A percentile compares a stretch with the other conserved stretches of the same genome.
These are phyloP conservation scores for Endotrypanum monterogeii DNA, from an alignment of 208 protist species.

Conservation along the genomic window DNA sequence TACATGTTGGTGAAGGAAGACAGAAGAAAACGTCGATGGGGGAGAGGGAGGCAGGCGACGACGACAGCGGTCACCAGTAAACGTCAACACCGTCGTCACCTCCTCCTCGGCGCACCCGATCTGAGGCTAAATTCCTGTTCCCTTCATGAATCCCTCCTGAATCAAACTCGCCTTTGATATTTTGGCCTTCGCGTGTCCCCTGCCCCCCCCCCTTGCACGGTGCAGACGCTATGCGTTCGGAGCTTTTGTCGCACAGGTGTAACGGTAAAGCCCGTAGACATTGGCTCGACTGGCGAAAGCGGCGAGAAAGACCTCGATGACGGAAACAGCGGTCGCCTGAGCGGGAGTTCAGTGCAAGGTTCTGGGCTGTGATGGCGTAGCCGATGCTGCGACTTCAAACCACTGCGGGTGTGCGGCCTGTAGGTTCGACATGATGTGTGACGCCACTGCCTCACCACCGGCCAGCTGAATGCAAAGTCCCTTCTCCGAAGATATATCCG, in stretches of 20 bases:
- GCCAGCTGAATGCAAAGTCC: slow-evolving; percentile 16
- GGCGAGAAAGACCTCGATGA: slow-evolving; percentile 40
- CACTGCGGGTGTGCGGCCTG: slow-evolving; percentile 40
- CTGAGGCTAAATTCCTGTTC: background rate
- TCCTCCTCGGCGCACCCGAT: background rate
- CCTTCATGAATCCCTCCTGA: background rate
- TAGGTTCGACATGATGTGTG: slow-evolving; percentile 36
- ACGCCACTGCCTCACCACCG: slow-evolving; percentile 17
- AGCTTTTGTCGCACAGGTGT: slow-evolving; percentile 41
- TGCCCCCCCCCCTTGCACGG: background rate
- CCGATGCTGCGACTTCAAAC: slow-evolving; percentile 27
- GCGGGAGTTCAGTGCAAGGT: slow-evolving; percentile 8
- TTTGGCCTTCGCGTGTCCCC: background rate
- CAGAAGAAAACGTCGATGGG: background rate
- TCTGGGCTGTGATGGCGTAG: slow-evolving; percentile 11
- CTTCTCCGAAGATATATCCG: slow-evolving; percentile 7
- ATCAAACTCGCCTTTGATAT: background rate
- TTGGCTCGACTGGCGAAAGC: slow-evolving; percentile 30
- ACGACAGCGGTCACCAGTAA: background rate
- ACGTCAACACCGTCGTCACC: background rate
- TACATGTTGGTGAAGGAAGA: no score
- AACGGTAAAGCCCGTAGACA: slow-evolving; percentile 29
- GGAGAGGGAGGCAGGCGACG: background rate
- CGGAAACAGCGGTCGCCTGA: slow-evolving; percentile 16
- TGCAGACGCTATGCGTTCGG: slow-evolving; percentile 35